A percentile compares a stretch with the other conserved stretches of the same genome.
Conservation (phyloP, 2,329 filamentous ascomycete species). For the Sporothrix humicola region DNA sequence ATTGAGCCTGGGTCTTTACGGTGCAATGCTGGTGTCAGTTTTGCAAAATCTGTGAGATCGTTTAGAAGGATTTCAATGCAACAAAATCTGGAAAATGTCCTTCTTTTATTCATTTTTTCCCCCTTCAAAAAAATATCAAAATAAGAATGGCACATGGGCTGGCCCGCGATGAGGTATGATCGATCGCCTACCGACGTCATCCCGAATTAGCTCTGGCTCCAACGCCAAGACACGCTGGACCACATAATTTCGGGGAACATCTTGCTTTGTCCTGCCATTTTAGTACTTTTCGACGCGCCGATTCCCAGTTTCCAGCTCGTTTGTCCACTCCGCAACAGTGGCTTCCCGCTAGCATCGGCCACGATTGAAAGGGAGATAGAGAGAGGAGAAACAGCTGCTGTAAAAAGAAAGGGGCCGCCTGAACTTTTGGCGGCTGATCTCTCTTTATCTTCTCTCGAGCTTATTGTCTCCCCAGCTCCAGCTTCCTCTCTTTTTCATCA, state of each 20-base stretch:
- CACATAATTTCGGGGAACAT: constrained; percentile 25
- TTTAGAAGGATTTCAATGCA: no score
- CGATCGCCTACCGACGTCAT: constrained; percentile 35
- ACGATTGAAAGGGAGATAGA: background rate
- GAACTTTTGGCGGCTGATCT: background rate
- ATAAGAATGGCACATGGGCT: background rate
- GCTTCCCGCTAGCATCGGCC: constrained; percentile 28
- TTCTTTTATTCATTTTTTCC: no score
- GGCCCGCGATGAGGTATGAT: constrained; percentile 1
- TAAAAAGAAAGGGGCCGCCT: constrained; percentile 24
- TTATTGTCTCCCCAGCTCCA: background rate
- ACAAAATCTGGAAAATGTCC: no score
- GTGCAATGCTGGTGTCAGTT: no score
- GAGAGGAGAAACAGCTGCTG: background rate
- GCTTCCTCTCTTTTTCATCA: background rate
- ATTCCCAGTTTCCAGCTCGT: constrained; percentile 5
- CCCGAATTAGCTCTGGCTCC: constrained; percentile 31
- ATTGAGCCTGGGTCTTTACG: no score
- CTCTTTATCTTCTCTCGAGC: background rate
- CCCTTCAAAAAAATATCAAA: no score
- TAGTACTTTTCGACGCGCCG: background rate
- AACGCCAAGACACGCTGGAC: constrained; percentile 29
- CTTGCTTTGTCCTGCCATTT: constrained; percentile 4
- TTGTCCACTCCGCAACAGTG: constrained; percentile 4
- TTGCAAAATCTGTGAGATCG: no score